Base-by-base conservation (phyloP, 352 stramenopile genomes). In the Globisporangium iwayamae region DNA sequence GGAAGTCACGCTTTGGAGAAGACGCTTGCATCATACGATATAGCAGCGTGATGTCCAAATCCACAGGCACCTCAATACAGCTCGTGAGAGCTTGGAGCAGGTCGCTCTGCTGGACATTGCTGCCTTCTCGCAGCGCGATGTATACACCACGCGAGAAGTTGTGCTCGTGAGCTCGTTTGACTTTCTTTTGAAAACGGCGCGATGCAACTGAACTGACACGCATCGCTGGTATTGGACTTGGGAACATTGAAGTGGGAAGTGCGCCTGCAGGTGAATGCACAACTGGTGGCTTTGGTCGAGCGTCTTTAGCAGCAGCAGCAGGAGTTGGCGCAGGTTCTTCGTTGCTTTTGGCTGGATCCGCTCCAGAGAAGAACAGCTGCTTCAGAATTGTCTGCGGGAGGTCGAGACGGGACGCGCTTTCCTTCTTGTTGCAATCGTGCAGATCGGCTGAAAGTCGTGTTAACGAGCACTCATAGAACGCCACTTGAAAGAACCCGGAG, bases 61-160 rank as follows among this genome's bases (percentile, higher is more conserved):
- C 88, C 46, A 95, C 68, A 11, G 88, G 84, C 9, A 96, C 74
- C 71, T 94, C 83, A 30, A 93, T 74, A 62, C 88, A 96, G 57
- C 85, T 95, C 28, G 85, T 94, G 14, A 96, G 69, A 10, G 88
- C 88, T 65, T 95, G 88, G 20, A 94, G 76, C 66, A 96, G 74
- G 72, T 96, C 88, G 46, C 81, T 94, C 54, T 91, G 86, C 55
- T 96, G 80, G 0, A 96, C 78, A 7, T 74, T 56, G n/a, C 75
- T 78, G 25, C 81, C 83, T 69, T 93, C 83, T 30, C 88, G 80
- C 16, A 96, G 62, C 9, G 87, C 77, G 38, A 93, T 81, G 59
- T 96, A 95, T 34, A 96, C 85, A 52, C 86, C 88, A 56, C 87
- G 82, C 48, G 88, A 94, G 57, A 96, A 96, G 52, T 95, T 96